Base-by-base conservation (phyloP, 2,329 filamentous ascomycete species). In the Aspergillus carbonarius region DNA sequence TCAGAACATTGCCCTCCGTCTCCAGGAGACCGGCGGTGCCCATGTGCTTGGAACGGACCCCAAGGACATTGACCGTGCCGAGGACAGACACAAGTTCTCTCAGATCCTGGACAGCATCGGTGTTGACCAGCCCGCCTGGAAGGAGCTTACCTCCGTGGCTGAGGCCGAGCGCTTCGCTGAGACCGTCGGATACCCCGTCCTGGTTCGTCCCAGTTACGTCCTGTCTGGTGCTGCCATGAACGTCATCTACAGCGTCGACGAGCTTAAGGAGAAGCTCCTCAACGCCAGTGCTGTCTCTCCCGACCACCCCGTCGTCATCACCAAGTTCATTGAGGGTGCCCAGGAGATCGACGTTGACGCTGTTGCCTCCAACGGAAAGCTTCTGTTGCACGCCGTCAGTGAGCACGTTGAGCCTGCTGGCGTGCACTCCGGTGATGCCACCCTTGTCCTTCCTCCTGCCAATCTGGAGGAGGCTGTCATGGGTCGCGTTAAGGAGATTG, bases 201-300 rank as follows among this genome's bases (percentile, higher is more conserved):
- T 99, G 52, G 93, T 98, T 64, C 91, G 95, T 61, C 95, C 95
- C 51, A 91, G 87, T 68, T 99, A 99, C 75, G 95, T 99, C 56
- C 88, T 99, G 51, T 98, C 95, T 34, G 95, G 95, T 75, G 95
- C 95, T 67, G 95, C 95, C 72, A 99, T 99, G 95, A 98, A 92
- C 55, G 95, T 98, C 68, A 97, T 99, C 70, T 88, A 86, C 74
- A 91, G 88, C 76, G 85, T 92, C 67, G 88, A 88, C 66, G 93
- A 99, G 73, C 88, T 99, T 58, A 91, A 96, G 81, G 91, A 96
- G 64, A 98, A 98, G 83, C 88, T 99, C 6, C 85, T 92, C 72
- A 93, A 93, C 63, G 95, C 95, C 54, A 89, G 88, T 74, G 88
- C 88, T 58, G 95, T 98, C 62, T 96, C 92, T 15, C 93, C 95